These are phyloP conservation scores for Chenopodium suecicum DNA, from an alignment of 148 eudicot species.

Conservation along the genomic window DNA sequence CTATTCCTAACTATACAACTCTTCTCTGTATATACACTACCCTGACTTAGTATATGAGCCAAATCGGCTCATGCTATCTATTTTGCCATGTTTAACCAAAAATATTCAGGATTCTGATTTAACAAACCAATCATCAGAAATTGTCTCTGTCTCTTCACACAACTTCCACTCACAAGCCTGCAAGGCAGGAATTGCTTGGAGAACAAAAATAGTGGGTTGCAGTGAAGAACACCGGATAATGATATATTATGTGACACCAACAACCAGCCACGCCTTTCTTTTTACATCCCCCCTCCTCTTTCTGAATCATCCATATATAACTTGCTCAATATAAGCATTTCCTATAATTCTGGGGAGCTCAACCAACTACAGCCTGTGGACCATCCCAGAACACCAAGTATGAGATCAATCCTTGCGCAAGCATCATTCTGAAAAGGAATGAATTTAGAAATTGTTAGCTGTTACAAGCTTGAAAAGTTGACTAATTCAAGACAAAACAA, in stretches of 20 bases:
- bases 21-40: slow-evolving; percentile 52
- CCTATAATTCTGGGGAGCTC: slow-evolving; percentile 40
- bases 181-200: slow-evolving; percentile 17
- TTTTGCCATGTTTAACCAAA: slow-evolving; percentile 16
- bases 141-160: neutral
- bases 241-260: neutral
- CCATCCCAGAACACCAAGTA: slow-evolving; percentile 87
- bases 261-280: neutral
- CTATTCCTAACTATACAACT: slow-evolving; percentile 25
- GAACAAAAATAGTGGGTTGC: slow-evolving; percentile 2
- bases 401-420: slow-evolving; percentile 67
- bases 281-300: neutral
- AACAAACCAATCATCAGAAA: slow-evolving; percentile 1
- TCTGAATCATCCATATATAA: neutral
- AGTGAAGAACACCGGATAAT: neutral
- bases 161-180: slow-evolving; percentile 16
- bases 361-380: slow-evolving; percentile 92
- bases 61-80: slow-evolving; percentile 12
- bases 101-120: neutral
- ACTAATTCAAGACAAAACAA: neutral
- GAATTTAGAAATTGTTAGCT: neutral
- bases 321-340: slow-evolving; percentile 38
- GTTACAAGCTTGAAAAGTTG: neutral
- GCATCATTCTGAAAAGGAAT: slow-evolving; percentile 49
- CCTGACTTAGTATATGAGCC: slow-evolving; percentile 25